Percentiles rank a stretch among this genome's conserved stretches.
Evolutionary conservation across 148 eudicot genomes (phyloP).

Genomic region (Pouteria glomerata): DNA sequence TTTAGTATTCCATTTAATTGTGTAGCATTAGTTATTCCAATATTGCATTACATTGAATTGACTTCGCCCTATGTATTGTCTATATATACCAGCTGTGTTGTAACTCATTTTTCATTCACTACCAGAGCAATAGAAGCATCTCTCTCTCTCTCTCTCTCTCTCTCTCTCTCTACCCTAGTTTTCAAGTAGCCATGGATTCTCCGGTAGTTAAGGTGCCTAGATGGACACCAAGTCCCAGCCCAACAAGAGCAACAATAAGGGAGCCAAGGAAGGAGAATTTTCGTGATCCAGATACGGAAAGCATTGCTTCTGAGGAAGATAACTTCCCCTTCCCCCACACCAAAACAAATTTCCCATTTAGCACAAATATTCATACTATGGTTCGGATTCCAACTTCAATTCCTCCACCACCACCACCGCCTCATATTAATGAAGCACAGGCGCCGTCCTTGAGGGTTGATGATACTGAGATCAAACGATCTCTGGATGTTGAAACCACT

Average conservation of each 20-base stretch:
- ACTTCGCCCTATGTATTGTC: too few species aligned
- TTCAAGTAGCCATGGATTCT: background rate
- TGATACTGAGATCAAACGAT: background rate
- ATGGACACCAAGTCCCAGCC: conserved; percentile 44
- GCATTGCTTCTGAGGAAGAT: background rate
- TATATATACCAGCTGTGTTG: too few species aligned
- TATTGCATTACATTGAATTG: too few species aligned
- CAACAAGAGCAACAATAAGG: conserved; percentile 9
- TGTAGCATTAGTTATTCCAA: too few species aligned
- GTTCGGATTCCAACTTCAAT: too few species aligned
- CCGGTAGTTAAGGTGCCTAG: conserved; percentile 17
- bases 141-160: too few species aligned
- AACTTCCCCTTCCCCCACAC: background rate
- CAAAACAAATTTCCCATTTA: conserved; percentile 23
- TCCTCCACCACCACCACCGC: background rate
- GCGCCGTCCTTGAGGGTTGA: background rate
- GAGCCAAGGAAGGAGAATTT: background rate
- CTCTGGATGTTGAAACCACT: background rate
- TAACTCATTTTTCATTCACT: background rate
- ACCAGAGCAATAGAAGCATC: background rate
- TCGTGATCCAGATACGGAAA: background rate
- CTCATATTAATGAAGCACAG: background rate
- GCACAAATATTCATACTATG: too few species aligned
- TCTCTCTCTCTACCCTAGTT: background rate
- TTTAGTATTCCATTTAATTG: too few species aligned